These are phyloP conservation scores for Talaromyces sp. DNA, from an alignment of 2,329 filamentous ascomycete genomes.

Conservation along the genomic window DNA sequence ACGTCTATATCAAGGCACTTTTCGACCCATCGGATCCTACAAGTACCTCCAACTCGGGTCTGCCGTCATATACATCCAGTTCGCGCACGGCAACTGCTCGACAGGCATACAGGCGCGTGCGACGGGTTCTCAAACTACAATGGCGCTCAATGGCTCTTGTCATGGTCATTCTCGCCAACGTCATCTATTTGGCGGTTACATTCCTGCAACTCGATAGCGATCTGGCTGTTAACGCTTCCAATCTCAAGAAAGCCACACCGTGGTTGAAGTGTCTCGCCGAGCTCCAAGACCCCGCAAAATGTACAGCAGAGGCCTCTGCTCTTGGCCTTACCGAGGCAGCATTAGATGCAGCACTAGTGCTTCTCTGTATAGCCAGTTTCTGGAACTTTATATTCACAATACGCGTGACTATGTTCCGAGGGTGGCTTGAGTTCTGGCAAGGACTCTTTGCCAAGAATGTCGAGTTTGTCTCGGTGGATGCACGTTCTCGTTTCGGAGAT, in stretches of 20 bases:
- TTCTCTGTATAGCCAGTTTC: constrained; percentile 81
- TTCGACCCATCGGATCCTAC: constrained; percentile 64
- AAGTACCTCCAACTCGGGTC: constrained; percentile 65
- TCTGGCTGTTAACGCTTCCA: constrained; percentile 55
- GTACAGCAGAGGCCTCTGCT: constrained; percentile 56
- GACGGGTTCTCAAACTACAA: constrained; percentile 82
- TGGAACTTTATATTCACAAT: constrained; percentile 81
- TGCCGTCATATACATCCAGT: constrained; percentile 74
- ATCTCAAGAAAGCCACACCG: constrained; percentile 53
- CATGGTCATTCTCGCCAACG: constrained; percentile 81
- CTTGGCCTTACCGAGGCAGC: constrained; percentile 73
- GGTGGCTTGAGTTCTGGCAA: constrained; percentile 69
- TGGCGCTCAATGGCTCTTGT: constrained; percentile 93
- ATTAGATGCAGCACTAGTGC: constrained; percentile 74
- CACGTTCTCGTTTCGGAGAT: constrained; percentile 60
- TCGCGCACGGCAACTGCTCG: constrained; percentile 75
- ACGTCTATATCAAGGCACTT: constrained; percentile 85
- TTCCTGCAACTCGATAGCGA: constrained; percentile 85
- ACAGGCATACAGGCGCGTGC: constrained; percentile 82
- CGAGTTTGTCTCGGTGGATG: constrained; percentile 89
- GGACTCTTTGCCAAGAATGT: constrained; percentile 50
- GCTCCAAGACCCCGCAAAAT: constrained; percentile 61
- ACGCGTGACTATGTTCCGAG: constrained; percentile 77
- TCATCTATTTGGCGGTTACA: constrained; percentile 88
- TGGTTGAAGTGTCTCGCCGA: constrained; percentile 72